phyloP scores from a whole-genome alignment of 2,329 filamentous ascomycete species.

The Cladosporium halotolerans region DNA sequence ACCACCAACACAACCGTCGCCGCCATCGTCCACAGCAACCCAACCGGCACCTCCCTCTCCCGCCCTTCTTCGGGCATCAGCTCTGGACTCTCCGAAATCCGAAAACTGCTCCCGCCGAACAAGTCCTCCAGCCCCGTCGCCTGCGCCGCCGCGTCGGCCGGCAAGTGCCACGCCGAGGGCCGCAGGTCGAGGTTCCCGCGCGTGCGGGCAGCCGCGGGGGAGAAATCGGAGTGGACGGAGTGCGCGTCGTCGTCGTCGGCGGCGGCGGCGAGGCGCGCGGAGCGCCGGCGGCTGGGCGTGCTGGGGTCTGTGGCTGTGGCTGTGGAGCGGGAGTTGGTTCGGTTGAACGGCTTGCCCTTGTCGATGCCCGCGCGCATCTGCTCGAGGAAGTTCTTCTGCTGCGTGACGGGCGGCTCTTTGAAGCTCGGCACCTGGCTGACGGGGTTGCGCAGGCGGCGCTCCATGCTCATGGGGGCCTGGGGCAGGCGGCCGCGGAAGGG shows the following conservation, averaged over 20 bases:
- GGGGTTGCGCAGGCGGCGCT: slow-evolving; percentile 57
- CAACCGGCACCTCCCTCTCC: not conserved
- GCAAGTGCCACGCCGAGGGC: slow-evolving; percentile 16
- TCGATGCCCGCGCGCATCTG: slow-evolving; percentile 28
- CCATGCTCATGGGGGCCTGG: slow-evolving; percentile 60
- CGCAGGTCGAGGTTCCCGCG: slow-evolving; percentile 18
- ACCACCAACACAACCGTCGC: slow-evolving; percentile 1
- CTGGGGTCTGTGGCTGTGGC: not conserved
- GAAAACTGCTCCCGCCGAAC: slow-evolving; percentile 19
- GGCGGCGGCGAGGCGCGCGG: not conserved
- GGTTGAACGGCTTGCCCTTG: slow-evolving; percentile 14
- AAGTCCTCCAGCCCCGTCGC: slow-evolving; percentile 22
- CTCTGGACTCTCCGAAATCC: slow-evolving; percentile 15
- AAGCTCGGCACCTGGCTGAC: slow-evolving; percentile 48
- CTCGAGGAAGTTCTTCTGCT: slow-evolving; percentile 48
- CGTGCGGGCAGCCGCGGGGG: slow-evolving; percentile 19
- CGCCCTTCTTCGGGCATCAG: not conserved
- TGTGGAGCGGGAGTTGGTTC: not conserved
- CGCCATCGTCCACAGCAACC: not conserved
- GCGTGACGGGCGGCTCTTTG: slow-evolving; percentile 40
- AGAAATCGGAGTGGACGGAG: slow-evolving; percentile 17
- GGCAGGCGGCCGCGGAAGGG: slow-evolving; percentile 68
- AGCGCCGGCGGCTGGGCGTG: not conserved
- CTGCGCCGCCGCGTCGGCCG: slow-evolving; percentile 7
- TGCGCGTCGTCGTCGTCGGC: slow-evolving; percentile 10